Base-by-base conservation (phyloP, 805 yeast genomes). In the Lipomyces spencermartinsiae region DNA sequence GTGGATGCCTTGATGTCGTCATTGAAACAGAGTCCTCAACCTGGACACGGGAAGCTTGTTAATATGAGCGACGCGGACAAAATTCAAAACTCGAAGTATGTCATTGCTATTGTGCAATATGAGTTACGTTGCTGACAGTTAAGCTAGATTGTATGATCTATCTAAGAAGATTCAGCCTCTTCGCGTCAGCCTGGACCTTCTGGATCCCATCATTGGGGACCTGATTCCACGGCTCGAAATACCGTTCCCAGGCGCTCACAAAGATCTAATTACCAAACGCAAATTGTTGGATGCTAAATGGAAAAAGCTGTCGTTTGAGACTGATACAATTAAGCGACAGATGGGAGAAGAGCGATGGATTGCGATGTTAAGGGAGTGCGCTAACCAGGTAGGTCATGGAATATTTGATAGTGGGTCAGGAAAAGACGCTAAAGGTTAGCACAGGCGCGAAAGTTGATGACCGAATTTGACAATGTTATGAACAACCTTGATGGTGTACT, bases 291-390 rank as follows among this genome's bases (percentile, higher is more conserved):
- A 35, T 5, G 57, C 43, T 6, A 25, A 16, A n/a, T 69, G 68
- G 68, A 54, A 43, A n/a, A 58, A 58, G n/a, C 61, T 69, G 16
- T 54, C 65, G 3, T 31, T 62, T 1, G 65, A 61, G 19, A 33
- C 69, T 6, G 57, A 58, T 8, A 19, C 19, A 4, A 31, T 66
- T 19, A 16, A 22, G 33, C 29, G 31, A n/a, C 59, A 60, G 51
- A 56, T 68, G 49, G 72, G 72, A 10, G 72, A 69, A 58, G 66
- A 68, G 4, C 39, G 69, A 25, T 69, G 71, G 71, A 35, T 56
- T 33, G 61, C 59, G 3, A 29, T 63, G 43, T 59, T 65, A n/a
- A 25, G 31, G 1, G 64, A 62, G 16, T 65, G 67, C 2, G 60
- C 61, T 12, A 56, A 64, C 9, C 58, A 64, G 60, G 67, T 60